Evolutionary conservation across 192 early-diverging fungal species (phyloP).

Genomic region (Dimargaris cristalligena): DNA sequence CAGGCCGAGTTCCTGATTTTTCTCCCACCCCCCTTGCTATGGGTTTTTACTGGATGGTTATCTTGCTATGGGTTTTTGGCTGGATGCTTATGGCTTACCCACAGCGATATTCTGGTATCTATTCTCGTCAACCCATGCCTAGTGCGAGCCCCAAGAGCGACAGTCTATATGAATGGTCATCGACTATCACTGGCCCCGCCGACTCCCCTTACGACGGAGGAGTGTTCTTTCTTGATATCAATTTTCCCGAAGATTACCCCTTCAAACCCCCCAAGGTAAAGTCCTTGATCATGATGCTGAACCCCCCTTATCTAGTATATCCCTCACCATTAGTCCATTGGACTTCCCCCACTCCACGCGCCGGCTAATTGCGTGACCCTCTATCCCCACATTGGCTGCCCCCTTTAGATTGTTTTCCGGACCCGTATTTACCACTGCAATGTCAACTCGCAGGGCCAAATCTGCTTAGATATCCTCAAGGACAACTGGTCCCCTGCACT

Average conservation of each 20-base stretch:
- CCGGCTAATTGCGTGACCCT: not conserved
- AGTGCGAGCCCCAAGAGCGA: conserved; percentile 93
- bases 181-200: conserved; percentile 80
- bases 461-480: conserved; percentile 91
- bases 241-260: conserved; percentile 85
- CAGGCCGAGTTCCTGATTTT: not conserved
- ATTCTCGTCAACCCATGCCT: too few relatives aligned
- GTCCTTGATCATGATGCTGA: too few relatives aligned
- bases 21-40: not conserved
- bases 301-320: too few relatives aligned
- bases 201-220: conserved; percentile 82
- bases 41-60: too few relatives aligned
- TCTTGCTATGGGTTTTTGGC: too few relatives aligned
- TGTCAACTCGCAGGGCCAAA: conserved; percentile 76
- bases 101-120: too few relatives aligned
- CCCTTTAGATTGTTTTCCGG: conserved; percentile 72
- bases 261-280: conserved; percentile 96
- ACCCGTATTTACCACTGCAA: conserved; percentile 97
- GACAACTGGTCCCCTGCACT: conserved; percentile 95
- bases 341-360: too few relatives aligned
- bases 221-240: conserved; percentile 85
- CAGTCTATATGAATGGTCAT: conserved; percentile 90
- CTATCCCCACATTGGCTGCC: conserved; percentile 14
- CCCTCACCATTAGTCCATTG: too few relatives aligned
- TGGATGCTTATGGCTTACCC: too few relatives aligned